Base-by-base conservation (phyloP, 2,329 filamentous ascomycete species). In the Cordyceps fumosorosea region DNA sequence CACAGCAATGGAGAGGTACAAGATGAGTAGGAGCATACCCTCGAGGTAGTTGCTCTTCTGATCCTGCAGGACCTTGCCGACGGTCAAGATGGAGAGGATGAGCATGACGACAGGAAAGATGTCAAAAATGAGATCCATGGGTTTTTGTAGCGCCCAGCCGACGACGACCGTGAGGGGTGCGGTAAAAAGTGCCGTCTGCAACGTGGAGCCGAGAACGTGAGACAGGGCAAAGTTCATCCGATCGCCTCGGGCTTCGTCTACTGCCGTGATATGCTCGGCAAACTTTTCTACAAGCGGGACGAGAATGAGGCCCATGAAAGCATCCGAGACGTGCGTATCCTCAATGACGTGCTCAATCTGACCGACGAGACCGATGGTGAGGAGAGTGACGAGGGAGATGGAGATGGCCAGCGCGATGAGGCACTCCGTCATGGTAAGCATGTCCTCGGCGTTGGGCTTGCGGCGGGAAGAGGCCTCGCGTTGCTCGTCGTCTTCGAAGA, bases 21-120 rank as follows among this genome's bases (percentile, higher is more conserved):
- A 78, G 52, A 89, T 82, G 20, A 96, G 84, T 66, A 91, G 90
- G 20, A 97, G 81, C 26, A 86, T 83, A 2, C 93, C 93, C 73
- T 97, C 93, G 5, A 97, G 82, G 70, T 96, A 97, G 71, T 96
- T 96, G 64, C 87, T 91, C 80, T 95, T 93, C 67, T 90, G 87
- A 71, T 97, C 93, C 56, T 91, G 82, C 60, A 97, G 76, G 75
- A 96, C 96, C 65, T 91, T 90, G 1, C 92, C 91, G 44, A 96
- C 90, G 0, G 92, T 91, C 48, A 97, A 79, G 68, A 96, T 93
- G 32, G 90, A 85, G 26, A 97, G 81, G 62, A 97, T 85, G 10
- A 97, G 79, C 65, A 96, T 82, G 62, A 89, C 84, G 22, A 96
- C 83, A 76, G 96, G 91, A 78, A 96, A 96, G 16, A 92, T 81